These are phyloP conservation scores for Arabidopsis hybrid DNA, from an alignment of 441 rosid species.

Conservation along the genomic window DNA sequence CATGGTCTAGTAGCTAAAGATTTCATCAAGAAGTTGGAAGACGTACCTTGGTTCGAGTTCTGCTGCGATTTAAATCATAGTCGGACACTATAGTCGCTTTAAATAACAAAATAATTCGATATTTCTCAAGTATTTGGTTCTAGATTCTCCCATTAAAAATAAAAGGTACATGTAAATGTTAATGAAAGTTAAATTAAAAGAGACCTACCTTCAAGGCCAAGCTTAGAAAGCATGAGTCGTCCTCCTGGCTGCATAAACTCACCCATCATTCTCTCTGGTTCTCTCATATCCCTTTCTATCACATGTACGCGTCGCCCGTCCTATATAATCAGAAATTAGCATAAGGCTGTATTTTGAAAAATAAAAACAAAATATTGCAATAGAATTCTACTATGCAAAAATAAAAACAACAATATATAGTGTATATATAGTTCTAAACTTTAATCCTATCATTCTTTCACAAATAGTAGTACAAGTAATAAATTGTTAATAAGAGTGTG, in stretches of 20 bases:
- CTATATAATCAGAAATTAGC: slow-evolving; percentile 30
- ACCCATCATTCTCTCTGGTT: slow-evolving; percentile 64
- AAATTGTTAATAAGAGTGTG: background rate
- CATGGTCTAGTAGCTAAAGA: background rate
- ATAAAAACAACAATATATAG: background rate
- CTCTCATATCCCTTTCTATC: slow-evolving; percentile 63
- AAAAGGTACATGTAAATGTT: background rate
- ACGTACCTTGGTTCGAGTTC: background rate
- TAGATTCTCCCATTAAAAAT: background rate
- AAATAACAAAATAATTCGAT: background rate
- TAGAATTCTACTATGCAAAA: background rate
- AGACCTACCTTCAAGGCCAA: slow-evolving; percentile 57
- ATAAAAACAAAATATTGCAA: background rate
- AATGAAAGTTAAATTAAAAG: background rate
- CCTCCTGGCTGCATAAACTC: slow-evolving; percentile 68
- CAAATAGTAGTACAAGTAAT: background rate
- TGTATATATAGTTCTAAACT: background rate
- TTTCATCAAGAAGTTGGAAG: background rate
- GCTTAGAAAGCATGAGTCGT: slow-evolving; percentile 52
- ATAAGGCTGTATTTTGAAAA: background rate
- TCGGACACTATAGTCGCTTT: background rate
- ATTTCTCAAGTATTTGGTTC: background rate
- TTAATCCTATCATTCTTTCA: background rate
- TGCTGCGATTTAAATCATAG: background rate
- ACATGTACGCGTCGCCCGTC: slow-evolving; percentile 58